Evolutionary conservation across 768 basidiomycete genomes (phyloP).

Genomic region (Sporobolomyces roseus): DNA sequence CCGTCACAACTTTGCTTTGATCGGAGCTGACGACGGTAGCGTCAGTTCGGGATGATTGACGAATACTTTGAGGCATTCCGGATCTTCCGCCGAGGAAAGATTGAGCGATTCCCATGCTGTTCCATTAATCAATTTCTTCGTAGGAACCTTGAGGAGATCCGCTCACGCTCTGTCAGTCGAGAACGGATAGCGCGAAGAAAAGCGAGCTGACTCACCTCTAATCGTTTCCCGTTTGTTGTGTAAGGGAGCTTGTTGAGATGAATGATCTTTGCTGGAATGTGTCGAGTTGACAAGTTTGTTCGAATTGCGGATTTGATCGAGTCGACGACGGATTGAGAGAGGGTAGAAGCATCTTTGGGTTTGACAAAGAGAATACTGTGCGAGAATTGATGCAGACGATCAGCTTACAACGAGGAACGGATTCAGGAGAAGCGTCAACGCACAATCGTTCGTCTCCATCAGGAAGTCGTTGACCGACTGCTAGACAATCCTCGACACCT

Average conservation of each 20-base stretch:
- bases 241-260: constrained; percentile 34
- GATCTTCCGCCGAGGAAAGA: constrained; percentile 35
- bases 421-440: background rate
- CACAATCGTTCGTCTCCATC: constrained; percentile 45
- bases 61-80: constrained; percentile 40
- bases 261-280: constrained; percentile 44
- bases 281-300: constrained; percentile 34
- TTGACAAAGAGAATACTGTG: constrained; percentile 44
- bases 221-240: constrained; percentile 43
- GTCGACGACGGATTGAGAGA: constrained; percentile 28
- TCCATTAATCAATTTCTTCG: constrained; percentile 45
- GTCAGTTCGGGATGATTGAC: constrained; percentile 42
- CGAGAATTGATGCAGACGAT: no score
- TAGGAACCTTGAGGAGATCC: no score
- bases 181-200: no score
- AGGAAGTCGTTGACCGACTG: constrained; percentile 42
- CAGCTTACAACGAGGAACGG: no score
- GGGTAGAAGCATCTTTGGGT: constrained; percentile 25
- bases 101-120: constrained; percentile 33
- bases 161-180: no score
- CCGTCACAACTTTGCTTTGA: constrained; percentile 28
- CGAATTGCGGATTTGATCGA: constrained; percentile 37
- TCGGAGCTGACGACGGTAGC: background rate
- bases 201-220: no score
- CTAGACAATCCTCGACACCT: constrained; percentile 43